Conservation (phyloP, 306 rosid species). For the Oxytropis ochrocephala region DNA sequence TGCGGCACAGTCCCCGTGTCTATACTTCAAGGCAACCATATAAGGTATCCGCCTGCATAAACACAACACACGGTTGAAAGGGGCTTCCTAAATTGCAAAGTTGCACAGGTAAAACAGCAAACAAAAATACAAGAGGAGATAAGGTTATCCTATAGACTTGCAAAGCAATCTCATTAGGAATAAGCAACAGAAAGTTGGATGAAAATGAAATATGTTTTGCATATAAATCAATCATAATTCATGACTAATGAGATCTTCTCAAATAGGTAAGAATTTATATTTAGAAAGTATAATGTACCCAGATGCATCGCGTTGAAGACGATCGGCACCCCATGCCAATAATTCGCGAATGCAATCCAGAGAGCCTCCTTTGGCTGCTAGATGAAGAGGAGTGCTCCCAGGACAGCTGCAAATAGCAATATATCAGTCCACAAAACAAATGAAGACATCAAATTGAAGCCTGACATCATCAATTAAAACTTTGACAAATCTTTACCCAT, state of each 20-base stretch:
- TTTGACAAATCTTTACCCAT: constrained; percentile 43
- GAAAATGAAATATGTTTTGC: background rate
- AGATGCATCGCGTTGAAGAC: constrained; percentile 79
- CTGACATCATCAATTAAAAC: background rate
- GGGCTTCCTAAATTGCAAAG: background rate
- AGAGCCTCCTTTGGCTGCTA: constrained; percentile 96
- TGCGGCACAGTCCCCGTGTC: constrained; percentile 77
- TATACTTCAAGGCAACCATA: constrained; percentile 71
- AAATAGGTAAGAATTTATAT: background rate
- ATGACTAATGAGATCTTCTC: background rate
- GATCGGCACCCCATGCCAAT: constrained; percentile 98
- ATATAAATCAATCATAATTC: background rate
- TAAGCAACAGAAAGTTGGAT: background rate
- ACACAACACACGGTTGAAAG: background rate
- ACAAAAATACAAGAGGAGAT: background rate
- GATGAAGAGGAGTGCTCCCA: constrained; percentile 93
- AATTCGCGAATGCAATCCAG: constrained; percentile 77
- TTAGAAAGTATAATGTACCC: constrained; percentile 47
- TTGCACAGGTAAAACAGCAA: background rate
- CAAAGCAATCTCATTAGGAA: background rate
- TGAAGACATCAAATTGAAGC: background rate
- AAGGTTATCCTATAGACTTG: background rate
- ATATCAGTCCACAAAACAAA: constrained; percentile 19
- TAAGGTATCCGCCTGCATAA: constrained; percentile 81
- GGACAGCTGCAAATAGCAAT: constrained; percentile 55